Percentiles rank a stretch among this genome's conserved stretches.
These are phyloP conservation scores for Entomortierella chlamydospora DNA, from an alignment of 192 early-diverging fungal genomes.

Conservation along the genomic window DNA sequence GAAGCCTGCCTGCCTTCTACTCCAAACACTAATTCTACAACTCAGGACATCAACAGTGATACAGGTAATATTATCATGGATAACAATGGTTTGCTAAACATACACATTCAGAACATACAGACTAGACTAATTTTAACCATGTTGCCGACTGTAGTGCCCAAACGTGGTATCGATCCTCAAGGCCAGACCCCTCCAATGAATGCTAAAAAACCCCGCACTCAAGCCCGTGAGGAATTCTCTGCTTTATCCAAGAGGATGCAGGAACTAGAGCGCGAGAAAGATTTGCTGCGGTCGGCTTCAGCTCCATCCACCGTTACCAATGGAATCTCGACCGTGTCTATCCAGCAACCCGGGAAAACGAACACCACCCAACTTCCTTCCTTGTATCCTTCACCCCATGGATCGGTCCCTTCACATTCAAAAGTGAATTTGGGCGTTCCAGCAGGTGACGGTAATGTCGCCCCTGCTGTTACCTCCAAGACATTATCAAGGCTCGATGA, in stretches of 20 bases:
- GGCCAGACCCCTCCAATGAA: neutral
- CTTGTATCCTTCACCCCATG: neutral
- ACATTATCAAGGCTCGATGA: slow-evolving; percentile 13
- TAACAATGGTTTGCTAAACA: neutral
- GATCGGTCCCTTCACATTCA: too few relatives aligned
- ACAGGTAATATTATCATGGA: neutral
- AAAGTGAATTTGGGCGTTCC: neutral
- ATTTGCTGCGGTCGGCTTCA: neutral
- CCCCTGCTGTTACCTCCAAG: neutral
- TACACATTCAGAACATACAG: too few relatives aligned
- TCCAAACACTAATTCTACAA: too few relatives aligned
- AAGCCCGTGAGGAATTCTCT: slow-evolving; percentile 8
- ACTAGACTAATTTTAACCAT: too few relatives aligned
- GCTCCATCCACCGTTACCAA: neutral
- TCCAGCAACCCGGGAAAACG: neutral
- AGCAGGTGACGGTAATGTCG: neutral
- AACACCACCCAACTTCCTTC: neutral
- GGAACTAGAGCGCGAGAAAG: slow-evolving; percentile 20
- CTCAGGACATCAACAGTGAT: neutral
- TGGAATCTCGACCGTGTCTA: neutral
- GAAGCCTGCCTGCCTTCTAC: too few relatives aligned
- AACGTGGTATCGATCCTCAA: neutral
- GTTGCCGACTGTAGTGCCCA: slow-evolving; percentile 11
- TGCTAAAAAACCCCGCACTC: slow-evolving; percentile 14
- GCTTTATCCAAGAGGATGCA: slow-evolving; percentile 23